Evolutionary conservation across 495 filamentous ascomycete species (phyloP), one percentile per base, ranked within the genome.

Genomic region (Annulohypoxylon nitens): DNA sequence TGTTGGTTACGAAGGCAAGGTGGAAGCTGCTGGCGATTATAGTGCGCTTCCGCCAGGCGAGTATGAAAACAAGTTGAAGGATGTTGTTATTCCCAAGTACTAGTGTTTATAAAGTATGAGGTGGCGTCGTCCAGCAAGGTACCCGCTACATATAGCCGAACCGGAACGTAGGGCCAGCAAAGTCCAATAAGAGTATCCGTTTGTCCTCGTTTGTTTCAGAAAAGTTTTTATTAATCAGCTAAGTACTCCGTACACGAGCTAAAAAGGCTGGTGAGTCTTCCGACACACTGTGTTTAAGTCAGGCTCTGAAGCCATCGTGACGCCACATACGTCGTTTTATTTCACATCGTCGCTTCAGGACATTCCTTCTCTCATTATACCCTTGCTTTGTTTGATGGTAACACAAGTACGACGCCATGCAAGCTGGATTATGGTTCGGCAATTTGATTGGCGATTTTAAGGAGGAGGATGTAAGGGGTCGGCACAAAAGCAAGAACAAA

Each of bases 101-200:
- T 23, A 39, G 8, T 30, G 30, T 39, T 39, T 39, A 39, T 9
- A 11, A 12, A 39, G 36, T 39, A 30, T 30, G 30, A 30, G 30
- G 30, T 30, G 5, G 30, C 30, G 30, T 39, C 18, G 43, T 12
- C 43, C 43, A 47, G n/a, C 43, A 47, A 47, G 43, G 43, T 47
- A 47, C 16, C 18, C 43, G 16, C n/a, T 47, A 6, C 9, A 10
- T 20, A 20, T 20, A 20, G 16, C 89, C 92, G 70, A 92, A 92
- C 69, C 12, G 37, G 37, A 39, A 30, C 3, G 30, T 30, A 30
- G 2, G 30, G 30, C 5, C 30, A 4, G 3, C 30, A 30, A 30
- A 30, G 30, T 30, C 30, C 30, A 30, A 30, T 30, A 6, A 30
- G 30, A 30, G 3, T 30, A 30, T 30, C 30, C 5, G 5, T 3